phyloP scores from a whole-genome alignment of 257 asterid species.

The Fraxinus anomala region DNA sequence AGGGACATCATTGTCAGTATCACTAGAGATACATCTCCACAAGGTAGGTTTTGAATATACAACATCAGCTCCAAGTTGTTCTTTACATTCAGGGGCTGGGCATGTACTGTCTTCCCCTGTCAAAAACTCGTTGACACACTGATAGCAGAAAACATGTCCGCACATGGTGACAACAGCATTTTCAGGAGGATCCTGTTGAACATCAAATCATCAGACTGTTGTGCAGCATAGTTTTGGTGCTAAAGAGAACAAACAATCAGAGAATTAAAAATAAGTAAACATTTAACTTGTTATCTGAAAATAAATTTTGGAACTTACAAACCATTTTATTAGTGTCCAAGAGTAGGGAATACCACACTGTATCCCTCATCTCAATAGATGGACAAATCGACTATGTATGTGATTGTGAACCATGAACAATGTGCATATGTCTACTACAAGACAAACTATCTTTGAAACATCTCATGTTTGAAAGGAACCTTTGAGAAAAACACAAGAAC shows the following conservation, averaged over 20 bases:
- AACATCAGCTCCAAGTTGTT: slow-evolving; percentile 83
- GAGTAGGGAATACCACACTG: neutral
- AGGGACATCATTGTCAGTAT: slow-evolving; percentile 44
- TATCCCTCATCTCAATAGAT: neutral
- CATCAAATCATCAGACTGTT: slow-evolving; percentile 29
- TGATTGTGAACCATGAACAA: neutral
- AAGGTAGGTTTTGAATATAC: slow-evolving; percentile 69
- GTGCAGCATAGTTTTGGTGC: slow-evolving; percentile 8
- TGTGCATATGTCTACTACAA: neutral
- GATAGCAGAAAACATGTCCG: slow-evolving; percentile 93
- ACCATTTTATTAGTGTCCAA: neutral
- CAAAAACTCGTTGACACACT: slow-evolving; percentile 78
- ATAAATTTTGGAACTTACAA: neutral
- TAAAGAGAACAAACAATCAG: neutral
- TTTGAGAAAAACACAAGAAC: neutral
- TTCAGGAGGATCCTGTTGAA: slow-evolving; percentile 93
- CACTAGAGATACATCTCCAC: slow-evolving; percentile 57
- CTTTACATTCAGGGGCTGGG: slow-evolving; percentile 82
- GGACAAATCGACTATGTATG: neutral
- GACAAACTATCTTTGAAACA: neutral
- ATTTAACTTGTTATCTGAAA: slow-evolving; percentile 3
- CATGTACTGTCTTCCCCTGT: slow-evolving; percentile 88
- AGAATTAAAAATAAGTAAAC: neutral
- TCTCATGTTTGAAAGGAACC: neutral
- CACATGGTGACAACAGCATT: slow-evolving; percentile 94